Conservation (phyloP, 345 rosid species). For the Rhodamnia rubescens region DNA sequence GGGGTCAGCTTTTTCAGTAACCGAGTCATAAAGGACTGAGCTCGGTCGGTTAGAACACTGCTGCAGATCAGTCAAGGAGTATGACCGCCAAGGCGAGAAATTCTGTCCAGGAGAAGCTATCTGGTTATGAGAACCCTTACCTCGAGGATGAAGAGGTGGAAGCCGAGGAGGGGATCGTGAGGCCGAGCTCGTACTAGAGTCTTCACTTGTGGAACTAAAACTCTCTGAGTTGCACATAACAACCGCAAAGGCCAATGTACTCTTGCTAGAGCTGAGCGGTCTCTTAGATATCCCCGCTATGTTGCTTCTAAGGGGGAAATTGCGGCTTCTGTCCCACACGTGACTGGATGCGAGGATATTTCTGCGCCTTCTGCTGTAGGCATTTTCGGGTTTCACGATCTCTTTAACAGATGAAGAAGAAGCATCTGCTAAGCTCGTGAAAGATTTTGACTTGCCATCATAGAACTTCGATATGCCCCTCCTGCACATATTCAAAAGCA, state of each 20-base stretch:
- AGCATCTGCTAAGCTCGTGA: conserved; percentile 41
- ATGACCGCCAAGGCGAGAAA: conserved; percentile 32
- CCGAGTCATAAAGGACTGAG: not conserved
- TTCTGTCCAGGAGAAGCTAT: conserved; percentile 3
- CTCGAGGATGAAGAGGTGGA: conserved; percentile 67
- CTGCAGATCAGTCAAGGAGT: conserved; percentile 50
- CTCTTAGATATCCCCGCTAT: conserved; percentile 41
- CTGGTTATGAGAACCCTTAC: conserved; percentile 20
- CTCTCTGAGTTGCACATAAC: conserved; percentile 59
- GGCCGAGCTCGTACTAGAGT: conserved; percentile 31
- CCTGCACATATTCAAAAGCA: conserved; percentile 22
- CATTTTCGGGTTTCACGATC: conserved; percentile 67
- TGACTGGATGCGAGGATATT: conserved; percentile 51
- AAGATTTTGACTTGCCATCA: conserved; percentile 78
- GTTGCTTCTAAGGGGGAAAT: conserved; percentile 4
- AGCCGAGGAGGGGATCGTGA: conserved; percentile 41
- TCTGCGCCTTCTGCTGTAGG: conserved; percentile 36
- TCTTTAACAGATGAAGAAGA: conserved; percentile 45
- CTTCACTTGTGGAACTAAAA: conserved; percentile 41
- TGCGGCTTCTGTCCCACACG: conserved; percentile 48
- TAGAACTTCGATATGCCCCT: conserved; percentile 76
- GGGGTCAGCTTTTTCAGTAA: not conserved
- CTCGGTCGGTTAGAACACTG: conserved; percentile 7
- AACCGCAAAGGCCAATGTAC: conserved; percentile 62
- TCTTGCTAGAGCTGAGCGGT: conserved; percentile 41